These are phyloP conservation scores for Aspergillus panamensis DNA, from an alignment of 495 filamentous ascomycete species.

Conservation along the genomic window DNA sequence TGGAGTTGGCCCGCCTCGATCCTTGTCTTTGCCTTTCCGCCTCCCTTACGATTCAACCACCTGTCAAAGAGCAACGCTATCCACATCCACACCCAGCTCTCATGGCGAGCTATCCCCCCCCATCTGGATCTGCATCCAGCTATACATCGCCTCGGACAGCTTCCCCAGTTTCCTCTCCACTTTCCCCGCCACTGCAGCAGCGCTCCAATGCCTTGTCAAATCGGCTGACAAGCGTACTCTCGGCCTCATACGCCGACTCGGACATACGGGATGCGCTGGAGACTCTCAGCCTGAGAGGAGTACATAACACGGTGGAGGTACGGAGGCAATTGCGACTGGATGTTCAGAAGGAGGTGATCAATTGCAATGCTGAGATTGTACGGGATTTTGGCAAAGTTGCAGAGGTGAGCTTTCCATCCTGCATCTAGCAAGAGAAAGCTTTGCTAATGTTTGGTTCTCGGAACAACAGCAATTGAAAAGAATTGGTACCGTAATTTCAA, in stretches of 20 bases:
- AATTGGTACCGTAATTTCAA: slow-evolving; percentile 74
- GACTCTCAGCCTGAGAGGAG: slow-evolving; percentile 66
- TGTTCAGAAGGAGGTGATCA: slow-evolving; percentile 87
- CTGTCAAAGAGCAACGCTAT: background rate
- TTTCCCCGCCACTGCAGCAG: slow-evolving; percentile 34
- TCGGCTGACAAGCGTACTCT: slow-evolving; percentile 80
- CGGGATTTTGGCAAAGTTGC: slow-evolving; percentile 87
- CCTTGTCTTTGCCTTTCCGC: slow-evolving; percentile 15
- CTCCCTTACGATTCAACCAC: slow-evolving; percentile 5
- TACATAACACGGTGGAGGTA: slow-evolving; percentile 75
- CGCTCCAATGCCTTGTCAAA: slow-evolving; percentile 64
- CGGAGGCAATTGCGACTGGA: slow-evolving; percentile 77
- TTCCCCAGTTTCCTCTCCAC: slow-evolving; percentile 31
- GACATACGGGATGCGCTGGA: slow-evolving; percentile 85
- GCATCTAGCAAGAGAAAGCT: background rate
- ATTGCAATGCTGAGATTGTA: slow-evolving; percentile 90
- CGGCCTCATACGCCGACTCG: slow-evolving; percentile 85
- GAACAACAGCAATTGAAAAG: slow-evolving; percentile 71
- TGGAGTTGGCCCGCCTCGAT: background rate
- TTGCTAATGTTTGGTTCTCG: background rate
- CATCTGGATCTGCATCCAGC: slow-evolving; percentile 23
- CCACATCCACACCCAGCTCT: slow-evolving; percentile 14
- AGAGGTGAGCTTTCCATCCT: slow-evolving; percentile 55
- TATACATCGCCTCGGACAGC: slow-evolving; percentile 26
- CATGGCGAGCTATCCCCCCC: slow-evolving; percentile 45